Conservation (phyloP, 371 early-diverging fungal genomes). For the Mortierella sp. region DNA sequence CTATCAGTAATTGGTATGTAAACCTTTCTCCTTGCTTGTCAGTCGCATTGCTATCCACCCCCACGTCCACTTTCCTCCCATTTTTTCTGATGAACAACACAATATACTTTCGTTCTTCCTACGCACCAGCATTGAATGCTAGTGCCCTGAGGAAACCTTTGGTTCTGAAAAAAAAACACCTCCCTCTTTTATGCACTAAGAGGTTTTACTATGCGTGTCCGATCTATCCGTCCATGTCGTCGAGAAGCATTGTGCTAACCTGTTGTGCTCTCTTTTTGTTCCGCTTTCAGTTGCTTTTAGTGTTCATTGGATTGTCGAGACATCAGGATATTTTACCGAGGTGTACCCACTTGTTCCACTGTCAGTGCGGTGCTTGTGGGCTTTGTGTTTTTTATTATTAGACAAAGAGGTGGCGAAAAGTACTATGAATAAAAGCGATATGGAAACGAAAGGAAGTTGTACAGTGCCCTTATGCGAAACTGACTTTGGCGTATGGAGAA, state of each 20-base stretch:
- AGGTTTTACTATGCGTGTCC: background rate
- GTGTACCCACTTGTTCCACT: background rate
- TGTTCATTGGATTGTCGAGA: background rate
- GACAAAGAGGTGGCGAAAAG: background rate
- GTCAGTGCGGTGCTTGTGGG: background rate
- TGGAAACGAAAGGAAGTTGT: background rate
- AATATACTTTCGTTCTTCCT: constrained; percentile 57
- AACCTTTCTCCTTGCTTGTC: background rate
- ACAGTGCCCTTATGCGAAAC: background rate
- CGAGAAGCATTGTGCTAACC: background rate
- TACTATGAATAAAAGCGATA: background rate
- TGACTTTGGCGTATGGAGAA: background rate
- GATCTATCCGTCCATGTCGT: too few relatives aligned
- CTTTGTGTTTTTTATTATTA: background rate
- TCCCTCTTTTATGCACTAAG: background rate
- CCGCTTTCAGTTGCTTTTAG: background rate
- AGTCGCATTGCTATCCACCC: background rate
- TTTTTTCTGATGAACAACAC: constrained; percentile 47
- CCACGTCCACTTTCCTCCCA: background rate
- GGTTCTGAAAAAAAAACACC: constrained; percentile 28
- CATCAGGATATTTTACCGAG: background rate
- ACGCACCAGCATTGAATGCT: constrained; percentile 46
- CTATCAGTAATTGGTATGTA: background rate
- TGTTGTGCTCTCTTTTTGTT: background rate
- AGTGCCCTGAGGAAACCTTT: constrained; percentile 46